These are phyloP conservation scores for Solanum chiquidenum DNA, from an alignment of 257 asterid genomes.

Conservation along the genomic window DNA sequence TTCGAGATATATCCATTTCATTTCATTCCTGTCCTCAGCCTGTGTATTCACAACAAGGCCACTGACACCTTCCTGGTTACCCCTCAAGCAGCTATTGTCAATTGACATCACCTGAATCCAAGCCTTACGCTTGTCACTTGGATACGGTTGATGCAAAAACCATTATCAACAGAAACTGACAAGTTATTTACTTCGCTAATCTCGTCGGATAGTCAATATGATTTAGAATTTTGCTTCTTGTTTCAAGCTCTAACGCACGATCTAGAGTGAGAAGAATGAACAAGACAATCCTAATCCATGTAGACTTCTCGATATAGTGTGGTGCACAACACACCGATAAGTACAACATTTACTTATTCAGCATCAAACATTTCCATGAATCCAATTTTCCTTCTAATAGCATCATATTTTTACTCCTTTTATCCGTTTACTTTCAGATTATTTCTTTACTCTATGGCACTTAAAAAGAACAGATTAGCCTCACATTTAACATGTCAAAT, in stretches of 20 bases:
- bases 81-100: background rate
- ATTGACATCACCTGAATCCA: background rate
- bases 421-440: background rate
- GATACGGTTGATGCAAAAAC: background rate
- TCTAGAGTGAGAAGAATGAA: background rate
- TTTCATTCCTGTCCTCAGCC: background rate
- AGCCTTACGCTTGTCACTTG: background rate
- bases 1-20: background rate
- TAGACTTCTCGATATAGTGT: background rate
- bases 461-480: background rate
- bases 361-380: background rate
- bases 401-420: background rate
- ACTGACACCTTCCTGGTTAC: background rate
- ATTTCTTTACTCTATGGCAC: background rate
- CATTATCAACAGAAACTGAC: background rate
- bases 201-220: background rate
- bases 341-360: background rate
- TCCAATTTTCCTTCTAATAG: background rate
- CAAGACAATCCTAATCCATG: background rate
- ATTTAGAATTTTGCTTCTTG: background rate
- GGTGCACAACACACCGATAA: background rate
- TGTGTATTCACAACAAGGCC: background rate
- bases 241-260: background rate
- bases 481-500: background rate
- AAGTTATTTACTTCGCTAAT: background rate